Evolutionary conservation across 345 rosid genomes (phyloP).

Genomic region (Hevea brasiliensis): DNA sequence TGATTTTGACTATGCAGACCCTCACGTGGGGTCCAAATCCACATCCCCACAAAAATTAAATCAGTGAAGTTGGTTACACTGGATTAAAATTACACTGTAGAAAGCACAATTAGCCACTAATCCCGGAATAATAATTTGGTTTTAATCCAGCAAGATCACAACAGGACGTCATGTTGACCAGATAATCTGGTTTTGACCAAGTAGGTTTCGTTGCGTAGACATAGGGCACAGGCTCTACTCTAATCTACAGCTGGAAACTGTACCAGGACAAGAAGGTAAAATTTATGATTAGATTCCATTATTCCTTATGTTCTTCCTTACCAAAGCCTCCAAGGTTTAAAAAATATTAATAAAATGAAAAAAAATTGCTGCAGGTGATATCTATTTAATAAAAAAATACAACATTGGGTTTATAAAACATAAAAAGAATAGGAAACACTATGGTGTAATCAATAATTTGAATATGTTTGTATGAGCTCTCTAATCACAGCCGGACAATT

Average conservation of each 20-base stretch:
- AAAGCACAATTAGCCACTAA: slow-evolving; percentile 23
- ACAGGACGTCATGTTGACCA: slow-evolving; percentile 33
- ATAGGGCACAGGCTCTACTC: slow-evolving; percentile 1
- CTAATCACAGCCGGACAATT: slow-evolving; percentile 21
- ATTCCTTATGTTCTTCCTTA: slow-evolving; percentile 45
- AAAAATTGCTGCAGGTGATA: slow-evolving; percentile 31
- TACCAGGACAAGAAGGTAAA: slow-evolving; percentile 47
- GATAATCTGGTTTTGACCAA: slow-evolving; percentile 37
- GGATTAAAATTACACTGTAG: background rate
- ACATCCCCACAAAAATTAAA: background rate
- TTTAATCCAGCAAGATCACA: slow-evolving; percentile 36
- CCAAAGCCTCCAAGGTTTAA: slow-evolving; percentile 17
- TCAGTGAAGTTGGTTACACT: slow-evolving; percentile 11
- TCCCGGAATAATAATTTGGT: slow-evolving; percentile 25
- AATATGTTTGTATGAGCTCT: slow-evolving; percentile 12
- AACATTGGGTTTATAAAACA: background rate
- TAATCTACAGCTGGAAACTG: slow-evolving; percentile 49
- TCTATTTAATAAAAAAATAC: background rate
- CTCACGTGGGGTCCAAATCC: slow-evolving; percentile 15
- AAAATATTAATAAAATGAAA: slow-evolving; percentile 6
- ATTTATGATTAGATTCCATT: slow-evolving; percentile 59
- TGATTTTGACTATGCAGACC: slow-evolving; percentile 25
- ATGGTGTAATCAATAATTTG: slow-evolving; percentile 1
- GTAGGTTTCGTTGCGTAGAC: too few species aligned
- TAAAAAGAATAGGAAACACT: background rate